Conservation (phyloP, 2,329 filamentous ascomycete species). For the Aspergillus chevalieri region DNA sequence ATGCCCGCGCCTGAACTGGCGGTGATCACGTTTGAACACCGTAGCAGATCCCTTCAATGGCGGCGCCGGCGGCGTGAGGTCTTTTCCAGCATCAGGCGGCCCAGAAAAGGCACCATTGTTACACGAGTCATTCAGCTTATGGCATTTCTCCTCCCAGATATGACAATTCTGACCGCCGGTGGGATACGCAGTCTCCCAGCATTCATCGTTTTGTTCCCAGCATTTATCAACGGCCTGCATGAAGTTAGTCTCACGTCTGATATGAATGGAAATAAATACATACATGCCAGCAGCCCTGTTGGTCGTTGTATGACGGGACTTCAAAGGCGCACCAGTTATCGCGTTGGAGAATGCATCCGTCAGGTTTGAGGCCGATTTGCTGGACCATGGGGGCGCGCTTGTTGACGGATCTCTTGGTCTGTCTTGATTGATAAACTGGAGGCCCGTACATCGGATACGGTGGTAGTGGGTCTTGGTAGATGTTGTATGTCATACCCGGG, state of each 20-base stretch:
- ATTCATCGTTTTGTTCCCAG: conserved; percentile 55
- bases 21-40: background rate
- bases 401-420: background rate
- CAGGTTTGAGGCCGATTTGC: conserved; percentile 49
- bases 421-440: conserved; percentile 44
- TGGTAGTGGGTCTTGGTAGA: conserved; percentile 51
- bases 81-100: conserved; percentile 39
- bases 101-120: conserved; percentile 36
- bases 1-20: background rate
- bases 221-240: conserved; percentile 45
- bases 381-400: conserved; percentile 22
- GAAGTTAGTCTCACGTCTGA: background rate
- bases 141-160: conserved; percentile 59
- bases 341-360: conserved; percentile 57
- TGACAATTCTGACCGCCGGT: conserved; percentile 56
- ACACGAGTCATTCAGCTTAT: conserved; percentile 37
- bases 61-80: conserved; percentile 24
- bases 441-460: conserved; percentile 58
- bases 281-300: conserved; percentile 55
- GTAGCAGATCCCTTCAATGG: conserved; percentile 1
- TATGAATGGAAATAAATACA: conserved; percentile 6
- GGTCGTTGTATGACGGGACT: conserved; percentile 50
- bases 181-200: conserved; percentile 54
- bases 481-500: conserved; percentile 57
- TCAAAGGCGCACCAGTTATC: conserved; percentile 67